A percentile compares a stretch with the other conserved stretches of the same genome.
These are phyloP conservation scores for Phytophthora lateralis DNA, from an alignment of 352 stramenopile species.

Conservation along the genomic window DNA sequence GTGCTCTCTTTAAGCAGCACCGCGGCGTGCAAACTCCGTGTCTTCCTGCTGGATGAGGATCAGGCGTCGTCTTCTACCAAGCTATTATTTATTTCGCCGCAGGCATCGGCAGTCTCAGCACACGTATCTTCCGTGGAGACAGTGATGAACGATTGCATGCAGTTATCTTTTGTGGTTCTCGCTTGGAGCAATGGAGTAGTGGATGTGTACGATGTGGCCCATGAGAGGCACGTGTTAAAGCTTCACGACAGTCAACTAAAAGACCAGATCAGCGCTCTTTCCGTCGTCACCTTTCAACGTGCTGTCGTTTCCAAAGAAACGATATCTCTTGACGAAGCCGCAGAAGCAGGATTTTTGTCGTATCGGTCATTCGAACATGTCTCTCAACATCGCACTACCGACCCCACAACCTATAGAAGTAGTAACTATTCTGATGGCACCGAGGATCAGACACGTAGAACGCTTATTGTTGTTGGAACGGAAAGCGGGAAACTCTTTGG, in stretches of 20 bases:
- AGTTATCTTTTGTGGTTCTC: conserved; percentile 37
- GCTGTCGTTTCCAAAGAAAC: not conserved
- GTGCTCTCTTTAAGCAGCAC: conserved; percentile 36
- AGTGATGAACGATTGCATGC: conserved; percentile 10
- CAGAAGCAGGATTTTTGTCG: conserved; percentile 9
- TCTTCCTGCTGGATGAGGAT: conserved; percentile 16
- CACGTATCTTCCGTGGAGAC: conserved; percentile 31
- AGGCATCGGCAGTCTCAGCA: not conserved
- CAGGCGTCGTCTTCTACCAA: conserved; percentile 1
- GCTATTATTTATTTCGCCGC: conserved; percentile 23
- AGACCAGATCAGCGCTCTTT: conserved; percentile 45
- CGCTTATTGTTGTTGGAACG: conserved; percentile 41
- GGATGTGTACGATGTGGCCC: conserved; percentile 40
- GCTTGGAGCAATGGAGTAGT: conserved; percentile 61
- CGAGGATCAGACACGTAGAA: not conserved
- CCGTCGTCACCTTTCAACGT: conserved; percentile 19
- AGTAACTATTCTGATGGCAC: not conserved
- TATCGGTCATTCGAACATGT: conserved; percentile 12
- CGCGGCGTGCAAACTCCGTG: conserved; percentile 24
- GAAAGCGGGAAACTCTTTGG: conserved; percentile 48
- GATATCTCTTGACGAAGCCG: not conserved
- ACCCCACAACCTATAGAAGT: not conserved
- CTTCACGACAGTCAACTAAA: conserved; percentile 55
- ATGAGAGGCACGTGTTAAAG: conserved; percentile 31
- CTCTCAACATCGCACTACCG: not conserved